A percentile compares a stretch with the other conserved stretches of the same genome.
Conservation (phyloP, 257 asterid species). For the Coffea eugenioides region DNA sequence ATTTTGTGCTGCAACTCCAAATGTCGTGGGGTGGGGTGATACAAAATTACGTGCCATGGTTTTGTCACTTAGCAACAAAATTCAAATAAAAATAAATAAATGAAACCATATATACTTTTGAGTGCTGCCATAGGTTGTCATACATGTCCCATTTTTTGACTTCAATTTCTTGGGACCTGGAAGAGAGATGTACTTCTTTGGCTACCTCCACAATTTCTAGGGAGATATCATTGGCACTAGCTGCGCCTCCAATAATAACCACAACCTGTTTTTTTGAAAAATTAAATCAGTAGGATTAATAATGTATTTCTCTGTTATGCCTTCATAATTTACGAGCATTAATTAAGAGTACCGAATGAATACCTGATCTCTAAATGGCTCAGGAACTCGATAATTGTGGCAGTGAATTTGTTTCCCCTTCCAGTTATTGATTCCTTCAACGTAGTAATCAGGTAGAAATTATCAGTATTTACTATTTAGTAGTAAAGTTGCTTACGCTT, state of each 20-base stretch:
- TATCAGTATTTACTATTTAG: no score
- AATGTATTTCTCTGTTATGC: no score
- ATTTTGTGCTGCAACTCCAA: no score
- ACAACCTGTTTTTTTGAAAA: constrained; percentile 39
- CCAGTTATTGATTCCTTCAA: constrained; percentile 70
- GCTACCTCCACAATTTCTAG: constrained; percentile 45
- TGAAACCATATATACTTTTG: constrained; percentile 3
- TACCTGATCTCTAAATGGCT: constrained; percentile 70
- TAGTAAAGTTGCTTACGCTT: no score
- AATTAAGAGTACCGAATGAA: background rate
- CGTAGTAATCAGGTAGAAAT: background rate
- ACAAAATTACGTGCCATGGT: no score
- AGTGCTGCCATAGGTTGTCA: constrained; percentile 28
- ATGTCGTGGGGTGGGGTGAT: no score
- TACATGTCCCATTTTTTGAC: constrained; percentile 28
- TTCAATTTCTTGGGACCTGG: constrained; percentile 32
- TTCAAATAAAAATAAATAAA: constrained; percentile 4
- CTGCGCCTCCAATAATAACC: constrained; percentile 57
- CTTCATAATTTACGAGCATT: no score
- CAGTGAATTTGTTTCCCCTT: constrained; percentile 84
- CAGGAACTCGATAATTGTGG: constrained; percentile 84
- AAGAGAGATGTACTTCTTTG: constrained; percentile 60
- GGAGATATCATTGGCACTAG: constrained; percentile 57
- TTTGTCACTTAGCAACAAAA: no score
- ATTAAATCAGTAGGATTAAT: no score